These are phyloP conservation scores for Ganoderma boninense DNA, from an alignment of 1,284 basidiomycete genomes.

Conservation along the genomic window DNA sequence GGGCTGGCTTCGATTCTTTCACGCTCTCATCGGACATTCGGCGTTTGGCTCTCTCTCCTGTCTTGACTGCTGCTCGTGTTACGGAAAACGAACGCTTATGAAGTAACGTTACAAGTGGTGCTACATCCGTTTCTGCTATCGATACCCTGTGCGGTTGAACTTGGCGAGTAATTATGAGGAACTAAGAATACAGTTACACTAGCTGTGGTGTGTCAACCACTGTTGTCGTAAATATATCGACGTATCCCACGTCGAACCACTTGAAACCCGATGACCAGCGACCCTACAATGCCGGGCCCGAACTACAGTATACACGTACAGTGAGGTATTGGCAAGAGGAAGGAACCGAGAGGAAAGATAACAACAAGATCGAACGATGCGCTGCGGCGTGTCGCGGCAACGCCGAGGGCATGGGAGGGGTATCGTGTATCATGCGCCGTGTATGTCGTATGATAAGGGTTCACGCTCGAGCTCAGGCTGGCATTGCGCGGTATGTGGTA, in stretches of 20 bases:
- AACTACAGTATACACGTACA: background rate
- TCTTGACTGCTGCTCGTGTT: constrained; percentile 9
- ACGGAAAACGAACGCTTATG: constrained; percentile 22
- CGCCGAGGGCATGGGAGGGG: background rate
- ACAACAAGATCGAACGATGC: background rate
- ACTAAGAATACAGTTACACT: constrained; percentile 25
- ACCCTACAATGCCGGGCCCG: background rate
- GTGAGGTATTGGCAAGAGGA: background rate
- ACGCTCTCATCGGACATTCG: background rate
- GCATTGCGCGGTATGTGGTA: constrained; percentile 1
- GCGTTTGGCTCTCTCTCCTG: background rate
- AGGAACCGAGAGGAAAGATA: background rate
- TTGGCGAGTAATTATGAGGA: constrained; percentile 29
- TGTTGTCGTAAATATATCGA: constrained; percentile 25
- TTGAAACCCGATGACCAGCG: background rate
- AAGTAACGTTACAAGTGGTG: constrained; percentile 32
- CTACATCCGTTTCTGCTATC: constrained; percentile 35
- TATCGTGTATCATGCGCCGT: background rate
- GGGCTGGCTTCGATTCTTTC: constrained; percentile 14
- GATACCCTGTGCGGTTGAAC: constrained; percentile 35
- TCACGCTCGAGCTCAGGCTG: background rate
- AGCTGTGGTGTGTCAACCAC: constrained; percentile 26
- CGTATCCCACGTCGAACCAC: constrained; percentile 3
- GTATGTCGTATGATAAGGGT: background rate
- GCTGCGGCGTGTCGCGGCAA: background rate